phyloP scores from a whole-genome alignment of 768 basidiomycete genomes.

The Rhodotorula taiwanensis region DNA sequence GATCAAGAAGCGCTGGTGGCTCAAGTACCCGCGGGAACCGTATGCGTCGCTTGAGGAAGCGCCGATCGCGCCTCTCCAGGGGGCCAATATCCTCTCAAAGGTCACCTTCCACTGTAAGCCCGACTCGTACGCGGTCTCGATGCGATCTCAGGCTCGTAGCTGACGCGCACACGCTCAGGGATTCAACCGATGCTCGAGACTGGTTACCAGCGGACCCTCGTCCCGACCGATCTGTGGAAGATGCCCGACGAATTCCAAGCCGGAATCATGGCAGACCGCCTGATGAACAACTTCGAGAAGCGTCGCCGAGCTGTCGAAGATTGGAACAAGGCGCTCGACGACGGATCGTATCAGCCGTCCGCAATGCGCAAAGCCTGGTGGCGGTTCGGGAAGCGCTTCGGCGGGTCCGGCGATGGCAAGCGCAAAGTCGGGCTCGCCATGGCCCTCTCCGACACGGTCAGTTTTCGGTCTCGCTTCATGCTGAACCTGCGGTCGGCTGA shows the following conservation, averaged over 20 bases:
- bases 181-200: constrained; percentile 45
- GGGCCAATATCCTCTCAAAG: constrained; percentile 56
- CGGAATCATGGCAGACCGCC: constrained; percentile 51
- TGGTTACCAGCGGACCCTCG: constrained; percentile 52
- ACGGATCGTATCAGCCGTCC: constrained; percentile 58
- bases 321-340: constrained; percentile 65
- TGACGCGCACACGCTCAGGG: background rate
- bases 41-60: constrained; percentile 60
- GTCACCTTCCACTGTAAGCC: constrained; percentile 53
- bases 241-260: constrained; percentile 54
- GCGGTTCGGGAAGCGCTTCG: constrained; percentile 56
- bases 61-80: constrained; percentile 56
- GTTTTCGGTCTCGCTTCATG: background rate
- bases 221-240: constrained; percentile 68
- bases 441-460: constrained; percentile 42
- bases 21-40: constrained; percentile 52
- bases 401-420: constrained; percentile 52
- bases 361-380: constrained; percentile 53
- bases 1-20: constrained; percentile 24
- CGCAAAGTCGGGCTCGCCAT: constrained; percentile 56
- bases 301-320: constrained; percentile 53
- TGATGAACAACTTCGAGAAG: constrained; percentile 55
- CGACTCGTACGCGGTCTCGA: constrained; percentile 18
- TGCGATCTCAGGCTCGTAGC: constrained; percentile 48
- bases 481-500: background rate